These are phyloP conservation scores for Bothriochloa decipiens DNA, from an alignment of 176 grass and related monocot genomes.

Conservation along the genomic window DNA sequence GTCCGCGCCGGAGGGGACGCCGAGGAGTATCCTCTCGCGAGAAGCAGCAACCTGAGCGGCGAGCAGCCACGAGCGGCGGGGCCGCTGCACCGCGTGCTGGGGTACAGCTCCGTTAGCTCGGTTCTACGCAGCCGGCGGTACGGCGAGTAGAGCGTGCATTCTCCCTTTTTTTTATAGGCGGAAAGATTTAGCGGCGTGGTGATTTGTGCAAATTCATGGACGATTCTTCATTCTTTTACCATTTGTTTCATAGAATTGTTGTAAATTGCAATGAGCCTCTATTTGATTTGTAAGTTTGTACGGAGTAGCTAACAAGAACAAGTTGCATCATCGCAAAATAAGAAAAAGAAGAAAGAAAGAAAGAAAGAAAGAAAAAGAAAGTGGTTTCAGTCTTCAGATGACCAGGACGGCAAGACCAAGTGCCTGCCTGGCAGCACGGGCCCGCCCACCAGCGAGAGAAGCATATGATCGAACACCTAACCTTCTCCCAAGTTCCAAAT, in stretches of 20 bases:
- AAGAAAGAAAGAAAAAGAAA: not conserved
- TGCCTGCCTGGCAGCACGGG: not conserved
- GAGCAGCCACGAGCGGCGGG: constrained; percentile 41
- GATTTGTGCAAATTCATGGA: not conserved
- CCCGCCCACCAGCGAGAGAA: not conserved
- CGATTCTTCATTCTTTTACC: constrained; percentile 37
- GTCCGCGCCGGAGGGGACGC: not conserved
- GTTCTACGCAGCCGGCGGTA: constrained; percentile 56
- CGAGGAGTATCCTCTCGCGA: constrained; percentile 5
- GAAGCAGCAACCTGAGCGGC: constrained; percentile 38
- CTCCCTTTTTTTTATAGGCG: not conserved
- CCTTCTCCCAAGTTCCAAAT: not conserved
- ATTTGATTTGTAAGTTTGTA: not conserved
- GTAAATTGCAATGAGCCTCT: not conserved
- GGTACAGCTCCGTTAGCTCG: constrained; percentile 57
- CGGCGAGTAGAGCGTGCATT: constrained; percentile 13
- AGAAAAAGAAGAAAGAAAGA: not conserved
- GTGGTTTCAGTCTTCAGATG: not conserved
- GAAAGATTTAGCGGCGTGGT: not conserved
- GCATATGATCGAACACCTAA: constrained; percentile 2
- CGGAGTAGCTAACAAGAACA: not conserved
- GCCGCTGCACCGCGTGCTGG: constrained; percentile 51
- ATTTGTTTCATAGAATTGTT: not conserved
- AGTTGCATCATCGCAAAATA: not conserved
- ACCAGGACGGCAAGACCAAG: not conserved